Percentiles rank a stretch among this genome's conserved stretches.
Conservation (phyloP, 2,329 filamentous ascomycete species). For the Waltergamsia citrina region DNA sequence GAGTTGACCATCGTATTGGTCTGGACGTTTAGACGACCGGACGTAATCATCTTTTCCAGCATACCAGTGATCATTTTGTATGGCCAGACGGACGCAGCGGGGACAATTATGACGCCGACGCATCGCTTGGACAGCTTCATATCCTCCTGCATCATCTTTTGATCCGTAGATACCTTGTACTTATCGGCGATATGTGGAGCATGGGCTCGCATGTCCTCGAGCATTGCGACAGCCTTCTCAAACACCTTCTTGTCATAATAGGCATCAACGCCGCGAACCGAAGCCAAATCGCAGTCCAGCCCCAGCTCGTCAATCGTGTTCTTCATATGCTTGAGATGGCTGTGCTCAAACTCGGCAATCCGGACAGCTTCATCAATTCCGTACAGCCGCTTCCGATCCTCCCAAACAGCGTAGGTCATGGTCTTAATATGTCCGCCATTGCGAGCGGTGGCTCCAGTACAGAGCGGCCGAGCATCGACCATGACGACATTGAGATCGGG, state of each 20-base stretch:
- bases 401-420: constrained; percentile 6
- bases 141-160: constrained; percentile 2
- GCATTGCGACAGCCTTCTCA: constrained; percentile 7
- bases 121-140: constrained; percentile 14
- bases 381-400: constrained; percentile 6
- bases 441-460: constrained; percentile 15
- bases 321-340: constrained; percentile 5
- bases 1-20: constrained; percentile 9
- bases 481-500: constrained; percentile 8
- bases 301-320: neutral
- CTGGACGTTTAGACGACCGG: constrained; percentile 9
- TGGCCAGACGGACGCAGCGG: constrained; percentile 12
- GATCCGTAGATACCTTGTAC: constrained; percentile 6
- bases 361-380: constrained; percentile 6
- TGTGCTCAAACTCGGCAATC: constrained; percentile 7
- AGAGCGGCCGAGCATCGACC: constrained; percentile 10
- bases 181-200: constrained; percentile 7
- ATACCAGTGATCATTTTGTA: constrained; percentile 12
- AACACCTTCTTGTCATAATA: constrained; percentile 8
- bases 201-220: constrained; percentile 9
- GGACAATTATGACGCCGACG: constrained; percentile 15
- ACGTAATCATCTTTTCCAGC: constrained; percentile 3
- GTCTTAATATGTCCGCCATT: constrained; percentile 10
- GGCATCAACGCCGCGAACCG: constrained; percentile 6
- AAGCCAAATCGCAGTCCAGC: constrained; percentile 7